A percentile compares a stretch with the other conserved stretches of the same genome.
Conservation (phyloP, 2,329 filamentous ascomycete genomes). For the Trichoderma koningiopsis region DNA sequence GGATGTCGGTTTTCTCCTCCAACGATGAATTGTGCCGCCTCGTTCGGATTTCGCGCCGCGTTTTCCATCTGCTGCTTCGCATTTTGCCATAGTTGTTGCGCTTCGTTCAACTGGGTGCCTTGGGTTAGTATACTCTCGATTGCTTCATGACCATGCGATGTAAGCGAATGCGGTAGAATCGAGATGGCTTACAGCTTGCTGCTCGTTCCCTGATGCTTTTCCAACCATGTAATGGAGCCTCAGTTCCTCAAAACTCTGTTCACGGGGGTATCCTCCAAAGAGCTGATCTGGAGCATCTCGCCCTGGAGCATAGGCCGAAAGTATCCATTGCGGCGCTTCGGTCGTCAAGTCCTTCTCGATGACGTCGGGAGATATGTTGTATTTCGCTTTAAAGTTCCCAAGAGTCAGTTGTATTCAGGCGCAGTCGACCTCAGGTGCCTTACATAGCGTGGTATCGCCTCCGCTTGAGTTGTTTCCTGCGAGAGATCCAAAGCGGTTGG, state of each 20-base stretch:
- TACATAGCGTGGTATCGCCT: conserved; percentile 32
- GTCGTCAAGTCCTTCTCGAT: conserved; percentile 69
- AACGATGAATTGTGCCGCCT: conserved; percentile 70
- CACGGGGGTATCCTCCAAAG: conserved; percentile 75
- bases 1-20: conserved; percentile 70
- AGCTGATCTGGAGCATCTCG: conserved; percentile 77
- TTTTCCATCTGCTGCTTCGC: conserved; percentile 71
- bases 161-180: conserved; percentile 1
- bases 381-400: conserved; percentile 41
- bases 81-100: conserved; percentile 62
- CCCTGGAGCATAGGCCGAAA: conserved; percentile 83
- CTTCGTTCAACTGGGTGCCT: conserved; percentile 56
- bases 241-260: conserved; percentile 89
- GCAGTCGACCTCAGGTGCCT: background rate
- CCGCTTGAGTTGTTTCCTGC: conserved; percentile 37
- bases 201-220: conserved; percentile 60
- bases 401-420: conserved; percentile 18
- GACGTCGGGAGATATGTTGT: conserved; percentile 57
- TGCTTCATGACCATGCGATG: background rate
- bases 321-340: conserved; percentile 79
- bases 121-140: background rate
- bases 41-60: conserved; percentile 69
- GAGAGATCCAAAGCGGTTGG: conserved; percentile 62
- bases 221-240: conserved; percentile 70
- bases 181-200: conserved; percentile 49